phyloP scores from a whole-genome alignment of 208 protist species.

The Willaertia magna region DNA sequence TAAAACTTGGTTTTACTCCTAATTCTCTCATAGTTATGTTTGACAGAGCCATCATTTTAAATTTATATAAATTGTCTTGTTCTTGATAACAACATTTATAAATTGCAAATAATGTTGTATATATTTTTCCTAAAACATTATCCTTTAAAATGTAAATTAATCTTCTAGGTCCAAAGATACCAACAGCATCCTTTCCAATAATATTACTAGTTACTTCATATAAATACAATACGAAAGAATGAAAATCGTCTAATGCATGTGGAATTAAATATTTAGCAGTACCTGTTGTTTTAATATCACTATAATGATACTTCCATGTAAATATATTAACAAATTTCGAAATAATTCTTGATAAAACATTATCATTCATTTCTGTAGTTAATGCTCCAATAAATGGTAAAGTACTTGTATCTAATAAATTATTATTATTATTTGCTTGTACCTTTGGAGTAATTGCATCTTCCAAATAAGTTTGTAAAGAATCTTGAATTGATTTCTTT shows the following conservation, averaged over 20 bases:
- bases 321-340: not conserved
- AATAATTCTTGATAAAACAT: not conserved
- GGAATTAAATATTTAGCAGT: not conserved
- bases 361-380: not conserved
- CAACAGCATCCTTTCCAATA: not conserved
- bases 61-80: not conserved
- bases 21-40: not conserved
- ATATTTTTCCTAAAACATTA: not conserved
- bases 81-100: slow-evolving; percentile 1
- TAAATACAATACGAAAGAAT: not conserved
- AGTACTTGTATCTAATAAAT: not conserved
- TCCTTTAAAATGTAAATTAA: not conserved
- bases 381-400: not conserved
- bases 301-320: not conserved
- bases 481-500: not conserved
- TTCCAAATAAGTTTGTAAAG: not conserved
- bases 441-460: not conserved
- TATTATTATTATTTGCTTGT: not conserved
- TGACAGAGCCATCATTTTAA: not conserved
- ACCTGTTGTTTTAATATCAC: not conserved
- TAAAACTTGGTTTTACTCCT: not conserved
- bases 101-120: not conserved
- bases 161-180: not conserved
- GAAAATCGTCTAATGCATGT: not conserved
- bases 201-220: not conserved